A percentile compares a stretch with the other conserved stretches of the same genome.
Conservation (phyloP, 176 grass and related monocot genomes). For the Juncus inflexus region DNA sequence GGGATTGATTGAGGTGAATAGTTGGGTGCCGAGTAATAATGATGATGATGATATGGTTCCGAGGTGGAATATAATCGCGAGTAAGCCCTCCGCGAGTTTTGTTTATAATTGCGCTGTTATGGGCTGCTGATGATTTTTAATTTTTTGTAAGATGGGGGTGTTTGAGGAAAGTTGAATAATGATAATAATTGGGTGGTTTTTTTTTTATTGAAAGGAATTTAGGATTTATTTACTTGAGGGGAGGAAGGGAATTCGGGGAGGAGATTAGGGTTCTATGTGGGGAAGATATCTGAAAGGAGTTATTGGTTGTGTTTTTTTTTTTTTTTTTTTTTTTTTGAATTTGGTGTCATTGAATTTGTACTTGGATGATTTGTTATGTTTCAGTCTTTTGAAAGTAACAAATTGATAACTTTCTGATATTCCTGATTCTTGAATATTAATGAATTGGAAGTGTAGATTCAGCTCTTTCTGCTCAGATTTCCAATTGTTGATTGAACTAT, state of each 20-base stretch:
- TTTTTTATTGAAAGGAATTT: no score
- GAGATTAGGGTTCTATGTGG: conserved; percentile 24
- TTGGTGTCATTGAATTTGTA: conserved; percentile 29
- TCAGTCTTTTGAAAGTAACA: conserved; percentile 26
- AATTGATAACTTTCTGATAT: conserved; percentile 32
- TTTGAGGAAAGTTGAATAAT: neutral
- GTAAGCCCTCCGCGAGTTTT: conserved; percentile 53
- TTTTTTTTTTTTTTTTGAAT: conserved; percentile 28
- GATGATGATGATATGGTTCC: conserved; percentile 39
- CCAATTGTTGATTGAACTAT: neutral
- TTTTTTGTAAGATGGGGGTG: conserved; percentile 8
- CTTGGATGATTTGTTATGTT: conserved; percentile 27
- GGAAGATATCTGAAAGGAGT: conserved; percentile 20
- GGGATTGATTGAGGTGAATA: conserved; percentile 74
- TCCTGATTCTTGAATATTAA: conserved; percentile 18
- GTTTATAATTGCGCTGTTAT: conserved; percentile 93
- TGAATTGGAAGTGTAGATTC: conserved; percentile 28
- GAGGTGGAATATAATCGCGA: conserved; percentile 61
- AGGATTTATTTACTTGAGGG: no score
- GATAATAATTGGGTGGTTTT: no score
- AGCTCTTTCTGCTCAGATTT: neutral
- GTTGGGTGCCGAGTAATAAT: conserved; percentile 50
- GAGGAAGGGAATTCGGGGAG: neutral
- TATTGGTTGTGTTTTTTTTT: conserved; percentile 22
- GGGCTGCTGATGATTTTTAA: conserved; percentile 64